phyloP scores from a whole-genome alignment of 2,329 filamentous ascomycete species.

The Phialemoniopsis sp. region DNA sequence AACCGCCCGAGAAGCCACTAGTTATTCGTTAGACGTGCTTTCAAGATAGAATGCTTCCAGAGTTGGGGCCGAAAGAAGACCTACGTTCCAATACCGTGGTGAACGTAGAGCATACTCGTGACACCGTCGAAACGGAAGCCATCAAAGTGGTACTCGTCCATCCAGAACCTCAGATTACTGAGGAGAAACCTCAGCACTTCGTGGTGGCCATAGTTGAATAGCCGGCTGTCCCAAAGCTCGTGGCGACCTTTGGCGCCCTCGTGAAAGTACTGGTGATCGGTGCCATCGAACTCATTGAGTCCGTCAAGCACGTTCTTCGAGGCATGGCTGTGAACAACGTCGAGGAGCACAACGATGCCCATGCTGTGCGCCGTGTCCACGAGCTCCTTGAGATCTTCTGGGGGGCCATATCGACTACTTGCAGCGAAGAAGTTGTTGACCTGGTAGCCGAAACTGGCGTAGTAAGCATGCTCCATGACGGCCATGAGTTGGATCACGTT shows the following conservation, averaged over 20 bases:
- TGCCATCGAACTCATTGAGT: slow-evolving; percentile 92
- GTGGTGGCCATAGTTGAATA: slow-evolving; percentile 96
- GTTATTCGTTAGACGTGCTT: slow-evolving; percentile 14
- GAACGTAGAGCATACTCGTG: slow-evolving; percentile 94
- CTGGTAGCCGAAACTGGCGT: slow-evolving; percentile 98
- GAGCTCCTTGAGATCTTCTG: slow-evolving; percentile 93
- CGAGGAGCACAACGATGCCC: slow-evolving; percentile 86
- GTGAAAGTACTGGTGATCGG: slow-evolving; percentile 95
- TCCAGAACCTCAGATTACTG: slow-evolving; percentile 96
- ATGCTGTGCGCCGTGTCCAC: slow-evolving; percentile 91
- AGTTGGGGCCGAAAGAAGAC: slow-evolving; percentile 24
- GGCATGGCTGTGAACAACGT: slow-evolving; percentile 96
- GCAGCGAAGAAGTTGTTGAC: slow-evolving; percentile 98
- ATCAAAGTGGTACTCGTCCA: slow-evolving; percentile 96
- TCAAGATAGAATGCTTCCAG: background rate
- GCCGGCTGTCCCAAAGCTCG: slow-evolving; percentile 90
- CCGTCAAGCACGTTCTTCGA: slow-evolving; percentile 97
- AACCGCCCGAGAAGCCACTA: slow-evolving; percentile 93
- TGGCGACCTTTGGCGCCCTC: slow-evolving; percentile 79
- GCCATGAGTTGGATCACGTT: slow-evolving; percentile 99
- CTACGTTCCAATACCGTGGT: slow-evolving; percentile 96
- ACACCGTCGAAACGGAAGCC: slow-evolving; percentile 98
- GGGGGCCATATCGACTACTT: slow-evolving; percentile 88
- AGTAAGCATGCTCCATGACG: slow-evolving; percentile 99
- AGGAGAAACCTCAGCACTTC: slow-evolving; percentile 94